Evolutionary conservation across 139 green algal species (phyloP), one percentile per base, ranked within the genome.

Genomic region (Chlamydomonas applanata): DNA sequence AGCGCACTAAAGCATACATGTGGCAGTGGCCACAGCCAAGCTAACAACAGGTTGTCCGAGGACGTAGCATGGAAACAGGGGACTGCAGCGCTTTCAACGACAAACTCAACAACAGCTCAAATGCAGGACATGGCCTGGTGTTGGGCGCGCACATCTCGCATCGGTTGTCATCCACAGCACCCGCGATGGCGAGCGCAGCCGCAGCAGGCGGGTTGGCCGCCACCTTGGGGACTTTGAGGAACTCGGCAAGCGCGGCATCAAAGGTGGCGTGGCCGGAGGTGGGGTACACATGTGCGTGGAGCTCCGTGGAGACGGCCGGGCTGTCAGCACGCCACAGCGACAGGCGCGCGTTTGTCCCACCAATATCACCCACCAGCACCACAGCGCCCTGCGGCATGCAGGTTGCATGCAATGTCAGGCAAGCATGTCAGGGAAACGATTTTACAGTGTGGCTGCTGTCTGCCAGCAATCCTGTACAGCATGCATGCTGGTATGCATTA

Each of bases 301-400:
- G 27, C 71, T 86, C 68, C 7, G 54, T 70, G 30, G 70, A 57
- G 1, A 25, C 40, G 0, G 46, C 70, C 33, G 44, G 69, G 35
- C 30, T 2, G 53, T 89, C 76, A 3, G 88, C 73, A 25, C 75
- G 70, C 90, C 92, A 96, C n/a, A 94, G 56, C n/a, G 92, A 86
- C 34, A 97, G 86, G 24, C 94, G 87, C 24, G 91, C 93, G 74
- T 98, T 98, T 13, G 94, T 98, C 24, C 94, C 94, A 7, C 94
- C 94, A 60, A 98, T 97, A 77, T 98, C 94, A 1, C 89, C 94
- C 17, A 94, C 89, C 24, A 97, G 74, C 27, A 96, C 88, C 1
- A 82, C 63, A 1, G 71, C 59, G 17, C 79, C 22, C 27, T 74
- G 63, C 52, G 40, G 40, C 24, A 70, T 45, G 29, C 30, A 45